phyloP scores from a whole-genome alignment of 2,329 filamentous ascomycete species.

The Lasiodiplodia theobromae region DNA sequence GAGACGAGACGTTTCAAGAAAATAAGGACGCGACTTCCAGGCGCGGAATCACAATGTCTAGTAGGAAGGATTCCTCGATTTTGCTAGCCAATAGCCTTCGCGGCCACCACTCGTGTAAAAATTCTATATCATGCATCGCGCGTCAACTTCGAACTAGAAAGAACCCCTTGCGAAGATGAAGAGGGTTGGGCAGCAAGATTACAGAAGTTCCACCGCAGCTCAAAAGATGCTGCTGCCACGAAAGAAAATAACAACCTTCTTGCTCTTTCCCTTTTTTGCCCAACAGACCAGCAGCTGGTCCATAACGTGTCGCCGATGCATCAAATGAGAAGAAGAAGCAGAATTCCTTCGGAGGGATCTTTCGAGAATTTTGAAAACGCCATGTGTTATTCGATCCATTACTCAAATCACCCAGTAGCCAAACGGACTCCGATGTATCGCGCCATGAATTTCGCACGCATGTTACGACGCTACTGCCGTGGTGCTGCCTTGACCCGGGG shows the following conservation, averaged over 20 bases:
- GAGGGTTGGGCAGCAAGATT: background rate
- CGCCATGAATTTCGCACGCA: constrained; percentile 7
- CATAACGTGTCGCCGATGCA: background rate
- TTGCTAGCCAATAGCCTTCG: background rate
- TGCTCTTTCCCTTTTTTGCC: background rate
- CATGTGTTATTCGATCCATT: constrained; percentile 12
- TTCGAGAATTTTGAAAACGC: background rate
- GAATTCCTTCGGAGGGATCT: background rate
- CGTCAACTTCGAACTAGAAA: constrained; percentile 9
- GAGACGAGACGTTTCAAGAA: too few relatives aligned
- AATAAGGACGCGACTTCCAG: too few relatives aligned
- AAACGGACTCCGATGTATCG: background rate
- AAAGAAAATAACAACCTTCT: background rate
- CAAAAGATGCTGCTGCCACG: background rate
- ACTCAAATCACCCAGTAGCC: constrained; percentile 10
- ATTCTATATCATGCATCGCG: constrained; percentile 15
- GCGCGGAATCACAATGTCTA: too few relatives aligned
- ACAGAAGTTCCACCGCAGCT: background rate
- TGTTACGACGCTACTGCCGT: constrained; percentile 32
- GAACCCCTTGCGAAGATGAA: background rate
- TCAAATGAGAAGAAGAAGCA: background rate
- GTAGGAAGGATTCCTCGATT: background rate
- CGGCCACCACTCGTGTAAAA: background rate
- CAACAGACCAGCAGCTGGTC: background rate
- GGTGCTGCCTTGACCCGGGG: constrained; percentile 36